A percentile compares a stretch with the other conserved stretches of the same genome.
These are phyloP conservation scores for Myxozyma mucilagina DNA, from an alignment of 805 yeast species.

Conservation along the genomic window DNA sequence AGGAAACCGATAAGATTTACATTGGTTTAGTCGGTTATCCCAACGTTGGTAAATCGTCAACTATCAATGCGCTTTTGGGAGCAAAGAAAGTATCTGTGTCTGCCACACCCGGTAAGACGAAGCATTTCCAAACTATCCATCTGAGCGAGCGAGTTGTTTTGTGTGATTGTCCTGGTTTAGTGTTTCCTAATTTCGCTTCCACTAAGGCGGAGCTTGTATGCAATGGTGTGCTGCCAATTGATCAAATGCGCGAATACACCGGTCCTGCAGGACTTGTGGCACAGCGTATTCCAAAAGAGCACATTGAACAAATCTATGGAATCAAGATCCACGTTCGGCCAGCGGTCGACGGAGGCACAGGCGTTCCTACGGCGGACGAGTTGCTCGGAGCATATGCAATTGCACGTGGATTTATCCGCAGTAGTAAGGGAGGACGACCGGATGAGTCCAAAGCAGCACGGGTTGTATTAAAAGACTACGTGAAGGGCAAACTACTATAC, in stretches of 20 bases:
- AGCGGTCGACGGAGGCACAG: slow-evolving; percentile 83
- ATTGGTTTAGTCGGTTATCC: slow-evolving; percentile 98
- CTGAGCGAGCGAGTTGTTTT: slow-evolving; percentile 78
- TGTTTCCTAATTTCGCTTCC: slow-evolving; percentile 95
- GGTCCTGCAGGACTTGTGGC: slow-evolving; percentile 86
- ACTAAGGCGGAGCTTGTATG: slow-evolving; percentile 96
- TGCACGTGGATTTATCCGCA: slow-evolving; percentile 90
- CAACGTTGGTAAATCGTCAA: slow-evolving; percentile 95
- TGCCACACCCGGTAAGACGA: slow-evolving; percentile 97
- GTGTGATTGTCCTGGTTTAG: slow-evolving; percentile 99
- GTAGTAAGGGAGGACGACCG: slow-evolving; percentile 95
- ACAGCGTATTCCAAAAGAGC: slow-evolving; percentile 84
- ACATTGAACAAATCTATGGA: slow-evolving; percentile 89
- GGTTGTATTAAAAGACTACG: slow-evolving; percentile 89
- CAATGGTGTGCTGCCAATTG: slow-evolving; percentile 98
- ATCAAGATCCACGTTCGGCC: slow-evolving; percentile 78
- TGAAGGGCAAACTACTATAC: slow-evolving; percentile 82
- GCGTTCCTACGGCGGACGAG: slow-evolving; percentile 84
- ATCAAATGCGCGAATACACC: slow-evolving; percentile 87
- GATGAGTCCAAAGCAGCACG: slow-evolving; percentile 95
- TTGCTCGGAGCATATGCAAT: slow-evolving; percentile 87
- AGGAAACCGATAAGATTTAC: slow-evolving; percentile 34
- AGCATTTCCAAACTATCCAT: slow-evolving; percentile 95
- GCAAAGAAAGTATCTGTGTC: slow-evolving; percentile 98
- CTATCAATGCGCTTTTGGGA: slow-evolving; percentile 94